Conservation (phyloP, 148 eudicot species). For the Cornus suecica region DNA sequence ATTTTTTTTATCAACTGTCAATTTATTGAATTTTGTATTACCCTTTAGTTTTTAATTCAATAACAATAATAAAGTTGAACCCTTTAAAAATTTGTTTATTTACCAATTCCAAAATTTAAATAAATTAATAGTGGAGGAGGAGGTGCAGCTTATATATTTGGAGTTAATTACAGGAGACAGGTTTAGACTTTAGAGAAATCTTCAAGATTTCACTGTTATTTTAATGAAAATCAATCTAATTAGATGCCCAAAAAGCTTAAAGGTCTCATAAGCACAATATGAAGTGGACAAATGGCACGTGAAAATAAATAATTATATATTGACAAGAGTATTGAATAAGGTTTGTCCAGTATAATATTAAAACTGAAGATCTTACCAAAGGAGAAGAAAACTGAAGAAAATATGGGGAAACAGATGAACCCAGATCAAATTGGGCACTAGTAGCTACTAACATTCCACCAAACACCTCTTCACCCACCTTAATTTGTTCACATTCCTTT, state of each 20-base stretch:
- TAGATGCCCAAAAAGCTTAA: background rate
- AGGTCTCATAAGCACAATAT: background rate
- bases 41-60: too few species aligned
- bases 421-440: background rate
- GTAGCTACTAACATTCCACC: conserved; percentile 4
- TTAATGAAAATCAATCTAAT: background rate
- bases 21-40: too few species aligned
- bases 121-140: too few species aligned
- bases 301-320: background rate
- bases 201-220: background rate
- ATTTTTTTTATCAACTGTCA: too few species aligned
- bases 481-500: background rate
- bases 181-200: too few species aligned
- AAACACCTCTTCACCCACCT: background rate
- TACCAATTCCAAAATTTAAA: too few species aligned
- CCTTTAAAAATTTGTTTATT: too few species aligned
- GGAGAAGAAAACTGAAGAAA: background rate
- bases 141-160: too few species aligned
- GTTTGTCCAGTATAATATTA: background rate
- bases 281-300: background rate
- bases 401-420: background rate
- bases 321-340: background rate
- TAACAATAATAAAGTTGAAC: too few species aligned
- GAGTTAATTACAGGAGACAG: too few species aligned
- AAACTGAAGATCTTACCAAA: background rate